phyloP scores from a whole-genome alignment of 2,329 filamentous ascomycete genomes.

The Chaetoscypha palmicola region DNA sequence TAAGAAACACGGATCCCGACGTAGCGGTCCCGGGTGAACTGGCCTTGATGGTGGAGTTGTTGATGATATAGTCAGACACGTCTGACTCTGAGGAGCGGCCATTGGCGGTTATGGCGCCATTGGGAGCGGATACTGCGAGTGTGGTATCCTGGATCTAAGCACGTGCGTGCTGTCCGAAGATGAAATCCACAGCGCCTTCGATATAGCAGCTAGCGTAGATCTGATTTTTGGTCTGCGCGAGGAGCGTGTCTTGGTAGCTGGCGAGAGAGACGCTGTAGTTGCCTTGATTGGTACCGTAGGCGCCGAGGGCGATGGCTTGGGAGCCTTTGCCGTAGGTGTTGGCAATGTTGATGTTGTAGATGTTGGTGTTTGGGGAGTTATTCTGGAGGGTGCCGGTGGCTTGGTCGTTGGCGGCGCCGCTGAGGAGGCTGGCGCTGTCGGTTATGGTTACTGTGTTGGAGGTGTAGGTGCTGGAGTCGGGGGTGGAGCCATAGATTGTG shows the following conservation, averaged over 20 bases:
- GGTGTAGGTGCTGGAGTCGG: conserved; percentile 38
- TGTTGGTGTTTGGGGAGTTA: conserved; percentile 40
- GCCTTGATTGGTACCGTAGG: conserved; percentile 43
- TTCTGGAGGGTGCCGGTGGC: conserved; percentile 31
- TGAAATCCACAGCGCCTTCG: conserved; percentile 52
- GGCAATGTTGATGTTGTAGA: conserved; percentile 54
- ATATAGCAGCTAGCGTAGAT: conserved; percentile 51
- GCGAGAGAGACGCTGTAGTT: conserved; percentile 51
- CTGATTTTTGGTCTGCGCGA: conserved; percentile 44
- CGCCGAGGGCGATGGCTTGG: conserved; percentile 47
- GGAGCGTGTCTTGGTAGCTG: conserved; percentile 51
- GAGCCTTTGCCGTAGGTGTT: conserved; percentile 43
- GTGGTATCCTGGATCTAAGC: conserved; percentile 46
- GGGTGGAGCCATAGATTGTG: conserved; percentile 49
- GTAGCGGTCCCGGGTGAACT: conserved; percentile 34
- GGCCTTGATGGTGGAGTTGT: conserved; percentile 42
- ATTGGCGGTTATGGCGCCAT: conserved; percentile 41
- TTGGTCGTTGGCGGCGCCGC: conserved; percentile 36
- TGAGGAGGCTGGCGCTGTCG: conserved; percentile 36
- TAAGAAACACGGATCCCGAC: conserved; percentile 40
- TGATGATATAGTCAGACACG: conserved; percentile 47
- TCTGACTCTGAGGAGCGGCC: conserved; percentile 36
- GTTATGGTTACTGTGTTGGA: conserved; percentile 43
- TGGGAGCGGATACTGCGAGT: conserved; percentile 38
- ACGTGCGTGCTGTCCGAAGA: conserved; percentile 47